Evolutionary conservation across 2,329 filamentous ascomycete genomes (phyloP), one percentile per base, ranked within the genome.

Genomic region (Graphium sp.): DNA sequence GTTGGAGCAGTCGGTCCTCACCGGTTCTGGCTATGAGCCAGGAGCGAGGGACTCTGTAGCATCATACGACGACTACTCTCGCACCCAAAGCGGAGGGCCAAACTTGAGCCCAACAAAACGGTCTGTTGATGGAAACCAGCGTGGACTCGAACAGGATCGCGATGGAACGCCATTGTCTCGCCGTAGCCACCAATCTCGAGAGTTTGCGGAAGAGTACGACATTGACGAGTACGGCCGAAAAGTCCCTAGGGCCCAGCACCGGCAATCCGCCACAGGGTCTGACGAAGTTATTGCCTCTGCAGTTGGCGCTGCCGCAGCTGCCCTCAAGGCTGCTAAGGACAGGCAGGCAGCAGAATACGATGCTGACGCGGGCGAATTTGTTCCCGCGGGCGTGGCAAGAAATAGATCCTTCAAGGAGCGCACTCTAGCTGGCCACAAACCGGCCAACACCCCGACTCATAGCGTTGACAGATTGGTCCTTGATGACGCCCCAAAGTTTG

Each of bases 321-420:
- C 61, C 12, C 43, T 66, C 13, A 62, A 58, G 37, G 61, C 57
- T 3, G 58, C 58, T 3, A 55, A 66, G 34, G 58, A 51, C 30
- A 58, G 56, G 31, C 53, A 58, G 18, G 45, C 50, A 0, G 43
- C 41, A 2, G 45, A 50, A 22, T 46, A 50, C 6, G 43, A 39
- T 5, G 36, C 45, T 5, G 49, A 53, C 4, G 49, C 50, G 13
- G 49, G 55, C n/a, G n/a, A n/a, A n/a, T 61, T 52, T 31, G 41
- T 53, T 22, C 52, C 53, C 5, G 63, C 54, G 7, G 68, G 68
- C 11, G 64, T 73, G 8, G 56, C 57, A 29, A 55, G 69, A 33
- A 70, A 74, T 41, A 66, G 62, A 41, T 76, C 71, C 1, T 76
- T 76, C 51, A 75, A 74, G 46, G 67, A 76, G 41, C 65, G 71